These are phyloP conservation scores for Clonostachys chloroleuca DNA, from an alignment of 2,329 filamentous ascomycete genomes.

Conservation along the genomic window DNA sequence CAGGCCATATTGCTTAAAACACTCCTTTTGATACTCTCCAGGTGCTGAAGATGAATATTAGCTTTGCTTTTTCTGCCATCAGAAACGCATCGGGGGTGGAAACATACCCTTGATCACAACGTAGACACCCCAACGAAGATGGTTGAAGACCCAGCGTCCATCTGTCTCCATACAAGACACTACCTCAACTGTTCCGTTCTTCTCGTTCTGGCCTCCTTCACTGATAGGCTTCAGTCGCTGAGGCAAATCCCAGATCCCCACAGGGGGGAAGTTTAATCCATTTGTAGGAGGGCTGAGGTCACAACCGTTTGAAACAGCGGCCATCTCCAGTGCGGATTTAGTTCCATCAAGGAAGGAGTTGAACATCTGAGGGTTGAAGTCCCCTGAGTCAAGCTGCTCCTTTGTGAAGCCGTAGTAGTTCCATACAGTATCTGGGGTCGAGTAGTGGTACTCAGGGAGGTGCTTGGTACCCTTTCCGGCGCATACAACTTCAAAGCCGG, in stretches of 20 bases:
- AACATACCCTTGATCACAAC: conserved; percentile 31
- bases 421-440: conserved; percentile 40
- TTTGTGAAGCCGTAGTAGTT: conserved; percentile 37
- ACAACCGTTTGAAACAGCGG: conserved; percentile 39
- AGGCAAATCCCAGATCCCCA: conserved; percentile 34
- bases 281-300: conserved; percentile 29
- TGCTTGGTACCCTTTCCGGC: conserved; percentile 41
- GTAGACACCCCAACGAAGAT: conserved; percentile 36
- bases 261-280: conserved; percentile 36
- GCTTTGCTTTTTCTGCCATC: neutral
- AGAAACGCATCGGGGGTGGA: neutral
- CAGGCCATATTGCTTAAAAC: conserved; percentile 37
- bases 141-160: conserved; percentile 30
- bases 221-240: conserved; percentile 28
- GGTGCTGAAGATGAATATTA: conserved; percentile 11
- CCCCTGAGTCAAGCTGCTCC: conserved; percentile 31
- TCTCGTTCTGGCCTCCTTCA: conserved; percentile 33
- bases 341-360: conserved; percentile 43
- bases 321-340: conserved; percentile 40
- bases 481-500: conserved; percentile 37
- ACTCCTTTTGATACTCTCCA: conserved; percentile 32
- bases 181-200: conserved; percentile 36
- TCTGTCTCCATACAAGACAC: conserved; percentile 36
- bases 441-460: conserved; percentile 36
- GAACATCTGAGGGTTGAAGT: conserved; percentile 43